Evolutionary conservation across 2,329 filamentous ascomycete genomes (phyloP), one percentile per base, ranked within the genome.

Genomic region (Teratosphaeria pseudoeucalypti): DNA sequence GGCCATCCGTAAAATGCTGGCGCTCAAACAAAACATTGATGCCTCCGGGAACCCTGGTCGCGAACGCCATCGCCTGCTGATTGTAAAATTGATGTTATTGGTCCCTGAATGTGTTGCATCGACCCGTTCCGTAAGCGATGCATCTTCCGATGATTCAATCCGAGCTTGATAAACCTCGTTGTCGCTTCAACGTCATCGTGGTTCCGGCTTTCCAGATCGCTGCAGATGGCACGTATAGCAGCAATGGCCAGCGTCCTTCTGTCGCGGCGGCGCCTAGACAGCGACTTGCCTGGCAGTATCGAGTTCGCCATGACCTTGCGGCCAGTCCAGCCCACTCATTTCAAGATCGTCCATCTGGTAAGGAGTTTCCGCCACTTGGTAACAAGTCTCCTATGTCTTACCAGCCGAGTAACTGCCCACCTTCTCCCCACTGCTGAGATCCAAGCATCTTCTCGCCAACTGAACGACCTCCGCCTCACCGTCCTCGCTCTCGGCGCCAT

Each of bases 391-490:
- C 43, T 49, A 49, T 49, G 43, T 49, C 43, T 49, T 49, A 23
- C 19, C 43, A n/a, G 43, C 43, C 43, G 43, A 49, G 19, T 23
- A 12, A 43, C 37, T 49, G 16, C 43, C 43, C 43, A 49, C 43
- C n/a, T 49, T 49, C 43, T 49, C 43, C 9, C 43, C 43, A 10
- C 43, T 49, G n/a, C 43, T 49, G n/a, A 71, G 65, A 74, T 96
- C 92, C 49, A 96, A 81, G 72, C 91, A 97, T 67, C 91, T 84
- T 70, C 92, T 88, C 27, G 94, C 92, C 66, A 99, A 83, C 66
- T 86, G 91, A 64, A 96, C 89, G 53, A 96, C 92, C 73, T 97
- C 92, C 60, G 88, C 89, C 73, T 96, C 92, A 54, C 94, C 92
- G 60, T 89, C 89, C 72, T 96, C 92, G 56, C 92, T 91, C 61